Base-by-base conservation (phyloP, 192 early-diverging fungal genomes). In the Backusella circina region DNA sequence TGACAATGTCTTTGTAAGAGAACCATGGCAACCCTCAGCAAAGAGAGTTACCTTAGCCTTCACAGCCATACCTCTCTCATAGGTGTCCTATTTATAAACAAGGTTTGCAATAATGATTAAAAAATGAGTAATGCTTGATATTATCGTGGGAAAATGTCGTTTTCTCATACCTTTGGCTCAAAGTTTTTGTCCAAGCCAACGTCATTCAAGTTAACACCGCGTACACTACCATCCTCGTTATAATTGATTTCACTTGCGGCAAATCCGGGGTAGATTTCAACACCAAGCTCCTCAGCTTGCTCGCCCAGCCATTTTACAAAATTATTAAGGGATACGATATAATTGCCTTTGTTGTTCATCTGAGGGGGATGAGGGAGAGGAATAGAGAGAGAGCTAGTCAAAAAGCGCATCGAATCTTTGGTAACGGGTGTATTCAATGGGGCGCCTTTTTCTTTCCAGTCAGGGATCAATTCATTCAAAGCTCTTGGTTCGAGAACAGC, bases 21-120 rank as follows among this genome's bases (percentile, higher is more conserved):
- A 94, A 15, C 98, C 97, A 77, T 99, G 98, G 83, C 98, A 99
- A 30, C 98, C 98, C 81, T 99, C 98, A 32, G 95, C 98, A 86
- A 99, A 96, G 36, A 98, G 80, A 26, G 97, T 98, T 30, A 98
- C 90, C 80, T 95, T 96, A 4, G 95, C 96, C 39, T 91, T 93
- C 70, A 99, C 89, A 81, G 94, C 94, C 91, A 99, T 98, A 12
- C 98, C 98, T 10, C 93, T 92, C 74, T 96, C 95, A 81, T 94
- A 99, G 38, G 83, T 91, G 33, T 96, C 93, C 86, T 82, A 54
- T 23, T 71, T 38, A 15, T 10, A 71, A 41, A 33, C 26, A 61
- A 61, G 3, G 54, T 61, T 61, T 61, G 54, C 26, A 61, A 13
- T 26, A 13, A 28, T 37, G 15, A 21, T 61, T 31, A 39, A 57